phyloP scores from a whole-genome alignment of 768 basidiomycete species.

The Trametes elegans region DNA sequence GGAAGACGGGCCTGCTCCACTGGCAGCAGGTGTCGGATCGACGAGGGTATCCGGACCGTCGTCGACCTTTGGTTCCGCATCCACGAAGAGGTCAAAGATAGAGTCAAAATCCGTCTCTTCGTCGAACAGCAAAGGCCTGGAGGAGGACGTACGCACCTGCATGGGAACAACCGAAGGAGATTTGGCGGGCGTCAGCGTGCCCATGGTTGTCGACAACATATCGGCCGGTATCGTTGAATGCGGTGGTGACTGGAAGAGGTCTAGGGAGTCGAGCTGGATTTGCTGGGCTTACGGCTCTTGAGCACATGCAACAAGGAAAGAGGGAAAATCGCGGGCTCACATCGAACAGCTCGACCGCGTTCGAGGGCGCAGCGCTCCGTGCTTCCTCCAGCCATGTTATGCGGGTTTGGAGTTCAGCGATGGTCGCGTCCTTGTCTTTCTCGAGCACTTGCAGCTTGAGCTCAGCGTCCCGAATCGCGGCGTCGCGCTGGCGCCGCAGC shows the following conservation, averaged over 20 bases:
- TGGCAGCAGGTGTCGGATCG: neutral
- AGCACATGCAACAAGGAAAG: neutral
- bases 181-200: neutral
- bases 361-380: neutral
- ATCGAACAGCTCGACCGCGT: neutral
- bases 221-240: neutral
- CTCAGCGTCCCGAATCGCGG: neutral
- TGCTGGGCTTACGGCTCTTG: constrained; percentile 3
- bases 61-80: constrained; percentile 1
- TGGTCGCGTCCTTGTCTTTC: neutral
- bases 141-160: constrained; percentile 11
- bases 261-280: neutral
- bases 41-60: neutral
- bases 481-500: neutral
- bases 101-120: neutral
- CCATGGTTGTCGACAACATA: neutral
- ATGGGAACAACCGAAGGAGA: neutral
- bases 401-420: neutral
- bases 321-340: neutral
- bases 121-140: neutral
- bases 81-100: neutral
- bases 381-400: neutral
- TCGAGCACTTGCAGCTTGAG: neutral
- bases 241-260: neutral
- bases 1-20: neutral